A percentile compares a stretch with the other conserved stretches of the same genome.
These are phyloP conservation scores for Intubia oerlemansii DNA, from an alignment of 2,329 filamentous ascomycete genomes.

Conservation along the genomic window DNA sequence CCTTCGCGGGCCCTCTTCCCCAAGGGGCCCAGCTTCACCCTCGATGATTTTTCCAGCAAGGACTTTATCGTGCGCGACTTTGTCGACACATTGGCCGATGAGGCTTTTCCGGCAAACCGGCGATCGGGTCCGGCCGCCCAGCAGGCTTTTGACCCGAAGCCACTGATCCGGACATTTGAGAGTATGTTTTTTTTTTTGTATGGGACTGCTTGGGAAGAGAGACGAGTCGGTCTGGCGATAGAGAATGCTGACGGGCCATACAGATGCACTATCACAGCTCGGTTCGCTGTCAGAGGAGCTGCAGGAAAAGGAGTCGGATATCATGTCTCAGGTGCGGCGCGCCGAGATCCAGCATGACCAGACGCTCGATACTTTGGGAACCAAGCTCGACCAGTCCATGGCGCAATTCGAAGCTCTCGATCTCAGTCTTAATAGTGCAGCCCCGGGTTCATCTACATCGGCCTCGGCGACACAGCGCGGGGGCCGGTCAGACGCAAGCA, in stretches of 20 bases:
- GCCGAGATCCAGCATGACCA: slow-evolving; percentile 85
- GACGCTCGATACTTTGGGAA: slow-evolving; percentile 69
- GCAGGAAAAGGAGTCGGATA: slow-evolving; percentile 74
- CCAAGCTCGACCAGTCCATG: slow-evolving; percentile 82
- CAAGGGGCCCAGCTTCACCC: slow-evolving; percentile 59
- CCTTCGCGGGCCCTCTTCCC: slow-evolving; percentile 50
- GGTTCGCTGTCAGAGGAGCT: slow-evolving; percentile 60
- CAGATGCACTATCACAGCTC: slow-evolving; percentile 45
- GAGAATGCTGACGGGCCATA: slow-evolving; percentile 4
- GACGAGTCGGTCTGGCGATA: too few species aligned
- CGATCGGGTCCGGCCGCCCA: slow-evolving; percentile 46
- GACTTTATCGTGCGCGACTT: slow-evolving; percentile 99
- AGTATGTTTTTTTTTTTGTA: slow-evolving; percentile 20
- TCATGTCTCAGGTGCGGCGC: slow-evolving; percentile 71
- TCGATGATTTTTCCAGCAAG: slow-evolving; percentile 72
- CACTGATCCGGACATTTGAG: slow-evolving; percentile 88
- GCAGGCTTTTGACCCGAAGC: slow-evolving; percentile 76
- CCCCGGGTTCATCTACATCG: slow-evolving; percentile 14
- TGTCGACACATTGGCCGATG: slow-evolving; percentile 78
- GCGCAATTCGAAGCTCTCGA: slow-evolving; percentile 82
- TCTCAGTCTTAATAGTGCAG: slow-evolving; percentile 48
- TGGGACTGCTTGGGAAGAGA: background rate
- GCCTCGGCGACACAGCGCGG: slow-evolving; percentile 19
- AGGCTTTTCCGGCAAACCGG: slow-evolving; percentile 55
- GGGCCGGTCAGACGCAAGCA: slow-evolving; percentile 27